phyloP scores from a whole-genome alignment of 805 yeast genomes.

The Sugiyamaella lignohabitans region DNA sequence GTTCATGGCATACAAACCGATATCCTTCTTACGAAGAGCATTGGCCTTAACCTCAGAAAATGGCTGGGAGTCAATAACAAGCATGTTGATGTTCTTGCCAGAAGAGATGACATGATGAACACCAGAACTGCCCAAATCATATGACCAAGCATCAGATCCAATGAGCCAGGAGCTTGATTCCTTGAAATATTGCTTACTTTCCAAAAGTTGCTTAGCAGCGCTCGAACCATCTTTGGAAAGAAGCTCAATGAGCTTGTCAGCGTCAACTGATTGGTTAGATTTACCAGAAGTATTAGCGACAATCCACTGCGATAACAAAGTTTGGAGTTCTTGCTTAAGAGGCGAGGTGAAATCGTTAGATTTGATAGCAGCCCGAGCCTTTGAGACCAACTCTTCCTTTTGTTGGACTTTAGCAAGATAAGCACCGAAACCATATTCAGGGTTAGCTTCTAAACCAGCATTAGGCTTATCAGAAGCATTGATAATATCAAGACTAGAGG shows the following conservation, averaged over 20 bases:
- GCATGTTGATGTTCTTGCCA: conserved; percentile 71
- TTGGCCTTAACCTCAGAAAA: conserved; percentile 34
- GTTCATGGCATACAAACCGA: conserved; percentile 92
- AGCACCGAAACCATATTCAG: conserved; percentile 84
- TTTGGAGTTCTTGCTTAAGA: conserved; percentile 45
- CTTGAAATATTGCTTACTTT: conserved; percentile 42
- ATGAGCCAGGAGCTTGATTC: conserved; percentile 62
- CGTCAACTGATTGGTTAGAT: conserved; percentile 25
- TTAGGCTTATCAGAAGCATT: conserved; percentile 45
- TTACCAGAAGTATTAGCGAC: conserved; percentile 32
- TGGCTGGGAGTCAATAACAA: conserved; percentile 84
- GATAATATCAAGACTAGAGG: conserved; percentile 48
- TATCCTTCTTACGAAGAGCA: conserved; percentile 58
- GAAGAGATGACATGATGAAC: conserved; percentile 77
- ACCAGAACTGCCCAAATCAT: conserved; percentile 87
- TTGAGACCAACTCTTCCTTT: conserved; percentile 39
- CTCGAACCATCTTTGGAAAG: conserved; percentile 36
- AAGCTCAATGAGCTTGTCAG: conserved; percentile 30
- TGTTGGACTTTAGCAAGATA: conserved; percentile 54
- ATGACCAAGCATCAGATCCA: conserved; percentile 95
- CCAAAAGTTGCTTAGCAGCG: conserved; percentile 42
- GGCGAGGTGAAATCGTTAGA: conserved; percentile 38
- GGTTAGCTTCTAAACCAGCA: conserved; percentile 47
- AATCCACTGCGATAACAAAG: conserved; percentile 64
- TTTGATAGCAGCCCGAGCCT: conserved; percentile 39